Percentiles rank a stretch among this genome's conserved stretches.
Evolutionary conservation across 345 rosid genomes (phyloP).

Genomic region (Eutrema yunnanense): DNA sequence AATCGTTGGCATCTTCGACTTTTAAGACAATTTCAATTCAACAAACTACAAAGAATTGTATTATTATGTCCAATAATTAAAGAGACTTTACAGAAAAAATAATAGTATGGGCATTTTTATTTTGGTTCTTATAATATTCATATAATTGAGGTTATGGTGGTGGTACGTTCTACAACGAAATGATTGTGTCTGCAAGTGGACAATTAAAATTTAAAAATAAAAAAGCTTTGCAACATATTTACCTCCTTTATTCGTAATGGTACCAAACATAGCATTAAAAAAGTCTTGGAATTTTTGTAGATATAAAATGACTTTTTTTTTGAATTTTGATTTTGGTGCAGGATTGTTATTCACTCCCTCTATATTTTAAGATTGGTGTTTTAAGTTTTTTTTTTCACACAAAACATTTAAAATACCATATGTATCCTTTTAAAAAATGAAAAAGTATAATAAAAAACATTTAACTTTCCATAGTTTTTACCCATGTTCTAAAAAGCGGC

Average conservation of each 20-base stretch:
- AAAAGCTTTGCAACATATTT: conserved; percentile 21
- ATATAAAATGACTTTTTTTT: background rate
- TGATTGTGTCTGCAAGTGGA: conserved; percentile 75
- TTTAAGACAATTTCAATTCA: conserved; percentile 11
- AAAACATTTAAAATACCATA: background rate
- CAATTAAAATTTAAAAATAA: conserved; percentile 27
- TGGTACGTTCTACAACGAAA: conserved; percentile 46
- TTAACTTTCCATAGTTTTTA: background rate
- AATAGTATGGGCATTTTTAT: background rate
- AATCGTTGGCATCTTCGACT: conserved; percentile 28
- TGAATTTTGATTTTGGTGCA: background rate
- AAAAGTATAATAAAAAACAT: background rate
- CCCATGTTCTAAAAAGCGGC: no score
- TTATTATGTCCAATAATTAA: conserved; percentile 13
- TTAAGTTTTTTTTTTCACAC: background rate
- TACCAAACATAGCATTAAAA: conserved; percentile 19
- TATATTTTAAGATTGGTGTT: background rate
- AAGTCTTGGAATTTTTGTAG: conserved; percentile 4
- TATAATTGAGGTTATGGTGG: conserved; percentile 20
- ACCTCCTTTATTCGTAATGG: conserved; percentile 19
- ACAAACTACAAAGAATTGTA: conserved; percentile 13
- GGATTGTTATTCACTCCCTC: background rate
- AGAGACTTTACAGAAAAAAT: conserved; percentile 8
- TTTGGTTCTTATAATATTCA: conserved; percentile 7
- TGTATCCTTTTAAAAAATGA: background rate